A percentile compares a stretch with the other conserved stretches of the same genome.
These are phyloP conservation scores for Leavenworthia alabamica DNA, from an alignment of 345 rosid genomes.

Conservation along the genomic window DNA sequence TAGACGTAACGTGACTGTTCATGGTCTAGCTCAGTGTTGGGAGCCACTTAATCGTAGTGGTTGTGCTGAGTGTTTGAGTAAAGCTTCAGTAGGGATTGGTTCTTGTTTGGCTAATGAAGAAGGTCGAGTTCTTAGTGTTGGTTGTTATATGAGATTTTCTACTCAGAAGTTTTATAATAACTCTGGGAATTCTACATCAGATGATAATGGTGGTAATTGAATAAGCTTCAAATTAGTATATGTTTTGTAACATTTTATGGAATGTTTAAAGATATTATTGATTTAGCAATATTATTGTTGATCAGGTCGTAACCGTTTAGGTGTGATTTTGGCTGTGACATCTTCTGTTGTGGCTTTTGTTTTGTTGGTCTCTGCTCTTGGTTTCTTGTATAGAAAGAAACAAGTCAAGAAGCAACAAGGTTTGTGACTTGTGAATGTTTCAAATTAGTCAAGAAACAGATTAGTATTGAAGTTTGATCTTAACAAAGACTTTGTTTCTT, in stretches of 20 bases:
- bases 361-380: conserved; percentile 33
- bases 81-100: conserved; percentile 35
- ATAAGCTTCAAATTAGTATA: neutral
- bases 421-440: conserved; percentile 18
- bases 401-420: conserved; percentile 45
- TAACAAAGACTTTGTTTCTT: neutral
- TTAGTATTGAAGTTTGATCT: neutral
- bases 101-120: conserved; percentile 54
- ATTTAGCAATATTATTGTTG: neutral
- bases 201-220: conserved; percentile 35
- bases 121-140: conserved; percentile 65
- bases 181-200: conserved; percentile 34
- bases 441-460: neutral
- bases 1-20: conserved; percentile 52
- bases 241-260: neutral
- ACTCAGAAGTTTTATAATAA: conserved; percentile 56
- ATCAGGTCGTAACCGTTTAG: conserved; percentile 42
- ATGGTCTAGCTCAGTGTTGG: conserved; percentile 93
- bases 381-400: conserved; percentile 43
- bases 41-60: conserved; percentile 41
- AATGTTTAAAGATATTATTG: neutral
- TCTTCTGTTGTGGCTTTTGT: conserved; percentile 45
- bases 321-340: conserved; percentile 47
- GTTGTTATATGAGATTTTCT: conserved; percentile 80
- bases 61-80: conserved; percentile 48